These are phyloP conservation scores for Aspergillus jensenii DNA, from an alignment of 2,329 filamentous ascomycete species.

Conservation along the genomic window DNA sequence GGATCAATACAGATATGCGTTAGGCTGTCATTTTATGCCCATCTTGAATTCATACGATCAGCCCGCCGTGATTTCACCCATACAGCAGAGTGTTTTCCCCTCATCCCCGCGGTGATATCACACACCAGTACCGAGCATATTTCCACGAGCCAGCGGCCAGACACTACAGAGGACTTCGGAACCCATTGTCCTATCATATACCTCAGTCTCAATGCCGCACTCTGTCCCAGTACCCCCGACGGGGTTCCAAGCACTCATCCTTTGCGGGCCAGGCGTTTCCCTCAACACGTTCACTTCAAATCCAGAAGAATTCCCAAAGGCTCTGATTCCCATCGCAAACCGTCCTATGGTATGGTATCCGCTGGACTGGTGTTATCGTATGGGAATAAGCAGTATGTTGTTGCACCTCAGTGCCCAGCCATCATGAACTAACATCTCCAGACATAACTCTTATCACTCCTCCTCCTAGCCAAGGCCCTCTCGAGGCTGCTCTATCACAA, in stretches of 20 bases:
- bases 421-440: conserved; percentile 16
- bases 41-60: not conserved
- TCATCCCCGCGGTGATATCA: conserved; percentile 7
- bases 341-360: conserved; percentile 52
- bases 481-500: conserved; percentile 49
- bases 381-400: conserved; percentile 46
- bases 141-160: not conserved
- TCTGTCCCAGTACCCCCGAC: conserved; percentile 55
- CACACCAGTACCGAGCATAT: conserved; percentile 13
- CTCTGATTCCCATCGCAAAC: conserved; percentile 51
- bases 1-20: not conserved
- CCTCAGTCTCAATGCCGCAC: conserved; percentile 27
- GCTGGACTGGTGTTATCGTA: conserved; percentile 50
- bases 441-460: conserved; percentile 52
- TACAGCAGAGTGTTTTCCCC: not conserved
- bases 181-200: not conserved
- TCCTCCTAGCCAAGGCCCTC: conserved; percentile 41
- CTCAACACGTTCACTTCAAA: conserved; percentile 52
- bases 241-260: conserved; percentile 50
- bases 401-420: not conserved
- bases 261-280: conserved; percentile 50
- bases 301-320: conserved; percentile 49
- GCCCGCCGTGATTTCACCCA: not conserved
- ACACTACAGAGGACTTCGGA: not conserved
- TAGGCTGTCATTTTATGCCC: not conserved